These are phyloP conservation scores for Diaporthe velutina DNA, from an alignment of 2,329 filamentous ascomycete species.

Conservation along the genomic window DNA sequence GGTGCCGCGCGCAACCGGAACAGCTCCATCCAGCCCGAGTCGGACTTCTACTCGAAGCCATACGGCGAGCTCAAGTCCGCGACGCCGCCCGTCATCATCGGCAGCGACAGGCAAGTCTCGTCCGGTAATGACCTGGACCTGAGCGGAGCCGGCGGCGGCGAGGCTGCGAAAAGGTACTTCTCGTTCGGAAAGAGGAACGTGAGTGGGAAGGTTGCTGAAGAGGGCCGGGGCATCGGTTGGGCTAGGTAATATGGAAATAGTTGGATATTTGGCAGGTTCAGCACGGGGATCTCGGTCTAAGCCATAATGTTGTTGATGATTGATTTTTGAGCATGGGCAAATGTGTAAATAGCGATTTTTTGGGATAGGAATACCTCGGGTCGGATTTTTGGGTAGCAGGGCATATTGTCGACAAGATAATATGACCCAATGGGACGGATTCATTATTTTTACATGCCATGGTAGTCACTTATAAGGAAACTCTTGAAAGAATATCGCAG, in stretches of 20 bases:
- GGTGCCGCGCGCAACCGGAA: conserved; percentile 50
- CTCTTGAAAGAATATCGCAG: not conserved
- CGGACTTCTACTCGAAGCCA: conserved; percentile 65
- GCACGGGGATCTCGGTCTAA: not conserved
- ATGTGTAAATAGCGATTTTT: conserved; percentile 19
- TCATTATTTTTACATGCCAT: not conserved
- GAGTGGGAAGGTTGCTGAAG: conserved; percentile 80
- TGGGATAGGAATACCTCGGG: conserved; percentile 20
- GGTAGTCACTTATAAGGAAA: not conserved
- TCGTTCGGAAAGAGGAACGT: conserved; percentile 69
- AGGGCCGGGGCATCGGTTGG: conserved; percentile 60
- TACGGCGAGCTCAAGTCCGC: conserved; percentile 69
- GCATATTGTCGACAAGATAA: not conserved
- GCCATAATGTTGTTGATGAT: not conserved
- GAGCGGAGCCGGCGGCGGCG: conserved; percentile 40
- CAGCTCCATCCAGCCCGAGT: conserved; percentile 64
- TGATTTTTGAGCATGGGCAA: conserved; percentile 19
- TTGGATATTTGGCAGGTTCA: not conserved
- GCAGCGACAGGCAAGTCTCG: conserved; percentile 65
- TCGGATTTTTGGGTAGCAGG: conserved; percentile 8
- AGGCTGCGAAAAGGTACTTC: conserved; percentile 42
- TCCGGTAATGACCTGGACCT: conserved; percentile 68
- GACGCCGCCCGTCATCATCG: conserved; percentile 67
- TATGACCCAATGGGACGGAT: not conserved
- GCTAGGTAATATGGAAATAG: not conserved